phyloP scores from a whole-genome alignment of 306 rosid species.

The Herpetospermum pedunculosum region DNA sequence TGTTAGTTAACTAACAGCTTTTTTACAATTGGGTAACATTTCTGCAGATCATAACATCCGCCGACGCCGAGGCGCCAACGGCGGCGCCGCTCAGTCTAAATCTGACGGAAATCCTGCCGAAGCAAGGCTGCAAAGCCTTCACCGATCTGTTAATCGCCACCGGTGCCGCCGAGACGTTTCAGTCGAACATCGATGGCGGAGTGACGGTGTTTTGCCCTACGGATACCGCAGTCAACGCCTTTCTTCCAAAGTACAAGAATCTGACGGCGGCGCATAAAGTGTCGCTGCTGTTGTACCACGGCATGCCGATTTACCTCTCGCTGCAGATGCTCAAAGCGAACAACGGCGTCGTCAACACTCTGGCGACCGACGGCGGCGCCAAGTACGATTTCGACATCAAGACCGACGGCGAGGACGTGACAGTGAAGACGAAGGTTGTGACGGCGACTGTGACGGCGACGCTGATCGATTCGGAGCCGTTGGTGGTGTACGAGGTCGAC shows the following conservation, averaged over 20 bases:
- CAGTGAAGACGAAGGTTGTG: constrained; percentile 44
- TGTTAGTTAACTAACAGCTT: not conserved
- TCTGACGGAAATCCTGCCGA: constrained; percentile 44
- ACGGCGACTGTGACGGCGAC: constrained; percentile 57
- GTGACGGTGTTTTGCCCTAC: constrained; percentile 85
- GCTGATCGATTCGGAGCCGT: constrained; percentile 64
- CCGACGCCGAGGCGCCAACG: constrained; percentile 92
- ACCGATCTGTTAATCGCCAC: constrained; percentile 40
- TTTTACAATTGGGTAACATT: not conserved
- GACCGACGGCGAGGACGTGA: constrained; percentile 68
- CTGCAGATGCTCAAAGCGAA: constrained; percentile 59
- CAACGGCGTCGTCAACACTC: constrained; percentile 70
- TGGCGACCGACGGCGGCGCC: constrained; percentile 65
- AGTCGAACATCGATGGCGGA: constrained; percentile 57
- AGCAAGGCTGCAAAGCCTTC: constrained; percentile 84
- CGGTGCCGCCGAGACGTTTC: constrained; percentile 46
- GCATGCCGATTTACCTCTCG: constrained; percentile 61
- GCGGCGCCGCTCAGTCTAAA: constrained; percentile 50
- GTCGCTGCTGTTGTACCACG: constrained; percentile 59
- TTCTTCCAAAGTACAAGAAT: constrained; percentile 62
- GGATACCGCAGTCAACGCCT: constrained; percentile 35
- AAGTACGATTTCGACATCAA: constrained; percentile 80
- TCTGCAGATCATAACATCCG: constrained; percentile 43
- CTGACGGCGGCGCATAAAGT: constrained; percentile 44
- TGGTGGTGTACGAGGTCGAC: constrained; percentile 51